phyloP scores from a whole-genome alignment of 495 filamentous ascomycete species.

The Thozetella sp. region DNA sequence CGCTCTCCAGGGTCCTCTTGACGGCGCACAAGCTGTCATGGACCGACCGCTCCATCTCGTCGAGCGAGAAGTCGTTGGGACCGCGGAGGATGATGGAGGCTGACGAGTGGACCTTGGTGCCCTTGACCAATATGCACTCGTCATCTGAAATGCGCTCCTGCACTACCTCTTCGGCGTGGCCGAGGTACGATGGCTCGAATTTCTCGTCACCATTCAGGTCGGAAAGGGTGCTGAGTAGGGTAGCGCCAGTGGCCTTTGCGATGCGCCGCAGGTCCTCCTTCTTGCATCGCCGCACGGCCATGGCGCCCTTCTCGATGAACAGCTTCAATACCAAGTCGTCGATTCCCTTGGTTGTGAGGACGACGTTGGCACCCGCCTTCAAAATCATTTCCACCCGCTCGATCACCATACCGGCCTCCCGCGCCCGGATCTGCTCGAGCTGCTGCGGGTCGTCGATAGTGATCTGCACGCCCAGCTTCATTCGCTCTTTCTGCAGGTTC shows the following conservation, averaged over 20 bases:
- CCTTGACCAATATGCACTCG: constrained; percentile 96
- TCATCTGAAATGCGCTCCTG: constrained; percentile 99
- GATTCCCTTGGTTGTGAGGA: constrained; percentile 97
- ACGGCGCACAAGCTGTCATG: constrained; percentile 97
- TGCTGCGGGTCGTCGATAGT: constrained; percentile 97
- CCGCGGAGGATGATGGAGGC: constrained; percentile 97
- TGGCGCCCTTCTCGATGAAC: constrained; percentile 92
- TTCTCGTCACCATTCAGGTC: constrained; percentile 98
- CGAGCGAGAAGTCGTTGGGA: constrained; percentile 93
- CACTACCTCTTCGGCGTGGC: constrained; percentile 89
- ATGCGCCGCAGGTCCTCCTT: constrained; percentile 98
- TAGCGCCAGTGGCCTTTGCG: constrained; percentile 94
- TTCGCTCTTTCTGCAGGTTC: constrained; percentile 97
- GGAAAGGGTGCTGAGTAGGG: constrained; percentile 86
- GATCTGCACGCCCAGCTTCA: constrained; percentile 99
- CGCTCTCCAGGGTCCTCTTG: constrained; percentile 95
- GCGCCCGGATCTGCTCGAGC: constrained; percentile 92
- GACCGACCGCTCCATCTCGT: constrained; percentile 99
- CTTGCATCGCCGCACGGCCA: constrained; percentile 96
- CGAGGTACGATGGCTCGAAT: constrained; percentile 87
- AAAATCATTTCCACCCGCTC: constrained; percentile 97
- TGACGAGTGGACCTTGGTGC: constrained; percentile 88
- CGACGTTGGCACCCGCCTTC: constrained; percentile 94
- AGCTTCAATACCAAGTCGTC: constrained; percentile 94
- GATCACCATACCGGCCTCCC: constrained; percentile 89